Evolutionary conservation across 805 yeast species (phyloP).

Genomic region (Diddensiella santjacobensis): DNA sequence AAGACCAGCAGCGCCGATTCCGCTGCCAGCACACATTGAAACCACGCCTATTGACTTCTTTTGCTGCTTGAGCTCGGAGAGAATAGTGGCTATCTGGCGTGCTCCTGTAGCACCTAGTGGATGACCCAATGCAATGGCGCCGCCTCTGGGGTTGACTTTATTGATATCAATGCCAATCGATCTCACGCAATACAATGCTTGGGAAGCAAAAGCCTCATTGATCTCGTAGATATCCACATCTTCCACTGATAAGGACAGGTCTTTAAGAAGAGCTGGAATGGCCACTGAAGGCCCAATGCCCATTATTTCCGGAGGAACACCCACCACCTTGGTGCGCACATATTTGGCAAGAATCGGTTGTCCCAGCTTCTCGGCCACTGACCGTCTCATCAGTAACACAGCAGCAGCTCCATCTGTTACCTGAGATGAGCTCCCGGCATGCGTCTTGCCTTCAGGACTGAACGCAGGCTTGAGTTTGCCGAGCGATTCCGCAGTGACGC

Average conservation of each 20-base stretch:
- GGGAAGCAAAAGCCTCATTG: conserved; percentile 97
- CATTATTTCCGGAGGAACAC: conserved; percentile 97
- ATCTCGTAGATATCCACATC: conserved; percentile 80
- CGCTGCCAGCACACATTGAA: conserved; percentile 97
- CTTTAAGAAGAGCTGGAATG: conserved; percentile 75
- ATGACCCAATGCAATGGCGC: conserved; percentile 95
- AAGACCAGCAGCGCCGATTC: conserved; percentile 96
- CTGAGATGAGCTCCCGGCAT: conserved; percentile 96
- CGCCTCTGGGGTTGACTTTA: conserved; percentile 88
- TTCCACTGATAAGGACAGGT: conserved; percentile 52
- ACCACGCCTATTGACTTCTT: conserved; percentile 83
- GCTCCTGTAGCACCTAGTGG: conserved; percentile 92
- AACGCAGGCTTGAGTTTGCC: conserved; percentile 83
- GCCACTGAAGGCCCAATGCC: conserved; percentile 98
- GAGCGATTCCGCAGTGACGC: conserved; percentile 75
- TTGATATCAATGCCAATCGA: conserved; percentile 60
- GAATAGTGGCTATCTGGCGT: conserved; percentile 84
- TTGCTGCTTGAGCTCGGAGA: conserved; percentile 65
- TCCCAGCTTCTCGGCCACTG: conserved; percentile 70
- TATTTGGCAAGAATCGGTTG: conserved; percentile 76
- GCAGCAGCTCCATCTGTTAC: conserved; percentile 95
- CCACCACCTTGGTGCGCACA: conserved; percentile 73
- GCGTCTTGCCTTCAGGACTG: conserved; percentile 76
- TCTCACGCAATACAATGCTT: conserved; percentile 73
- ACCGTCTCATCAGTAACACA: conserved; percentile 78